Evolutionary conservation across 139 green algal species (phyloP).

Genomic region (Volvox africanus): DNA sequence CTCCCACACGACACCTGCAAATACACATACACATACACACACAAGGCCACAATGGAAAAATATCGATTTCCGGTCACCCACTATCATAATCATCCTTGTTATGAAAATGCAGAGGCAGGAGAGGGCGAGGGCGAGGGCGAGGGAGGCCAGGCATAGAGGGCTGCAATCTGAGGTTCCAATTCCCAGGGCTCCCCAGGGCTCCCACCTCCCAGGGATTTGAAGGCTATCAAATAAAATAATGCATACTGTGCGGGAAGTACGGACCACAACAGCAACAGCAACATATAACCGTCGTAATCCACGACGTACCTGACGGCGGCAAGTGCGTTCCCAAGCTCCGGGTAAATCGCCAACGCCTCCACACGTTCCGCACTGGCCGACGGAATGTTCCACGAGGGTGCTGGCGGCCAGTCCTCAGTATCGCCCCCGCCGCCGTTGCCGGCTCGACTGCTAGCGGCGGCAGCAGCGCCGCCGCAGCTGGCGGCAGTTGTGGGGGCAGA

Average conservation of each 20-base stretch:
- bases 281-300: not conserved
- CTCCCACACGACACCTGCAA: conserved; percentile 55
- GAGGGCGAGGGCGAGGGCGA: too few species aligned
- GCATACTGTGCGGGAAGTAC: not conserved
- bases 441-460: too few species aligned
- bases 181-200: too few species aligned
- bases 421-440: too few species aligned
- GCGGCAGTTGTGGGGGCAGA: too few species aligned
- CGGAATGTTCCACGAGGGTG: not conserved
- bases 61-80: not conserved
- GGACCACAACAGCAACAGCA: not conserved
- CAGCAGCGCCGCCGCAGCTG: too few species aligned
- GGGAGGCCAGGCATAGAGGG: too few species aligned
- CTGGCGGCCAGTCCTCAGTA: too few species aligned
- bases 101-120: not conserved
- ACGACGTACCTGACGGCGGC: not conserved
- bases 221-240: too few species aligned
- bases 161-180: too few species aligned
- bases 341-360: conserved; percentile 56
- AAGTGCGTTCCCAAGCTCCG: not conserved
- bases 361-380: not conserved
- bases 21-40: not conserved
- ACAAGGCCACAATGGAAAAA: not conserved
- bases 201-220: too few species aligned
- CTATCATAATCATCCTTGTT: not conserved